Evolutionary conservation across 164 flowering plant species (phyloP).

Genomic region (Stephania japonica): DNA sequence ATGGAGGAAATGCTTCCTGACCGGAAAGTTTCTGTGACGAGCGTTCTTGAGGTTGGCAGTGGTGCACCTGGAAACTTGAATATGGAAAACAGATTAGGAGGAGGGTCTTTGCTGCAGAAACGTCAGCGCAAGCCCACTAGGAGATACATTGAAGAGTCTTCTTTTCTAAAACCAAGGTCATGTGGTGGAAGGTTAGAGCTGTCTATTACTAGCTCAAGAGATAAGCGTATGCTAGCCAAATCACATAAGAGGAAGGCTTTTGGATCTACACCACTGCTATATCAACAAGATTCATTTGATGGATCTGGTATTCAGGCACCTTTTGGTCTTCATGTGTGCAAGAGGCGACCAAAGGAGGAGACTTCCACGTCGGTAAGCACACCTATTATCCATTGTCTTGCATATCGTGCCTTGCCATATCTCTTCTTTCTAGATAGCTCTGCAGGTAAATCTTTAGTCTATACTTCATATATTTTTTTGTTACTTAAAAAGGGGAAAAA

Average conservation of each 20-base stretch:
- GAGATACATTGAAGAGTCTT: slow-evolving; percentile 63
- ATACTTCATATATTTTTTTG: neutral
- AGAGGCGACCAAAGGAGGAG: slow-evolving; percentile 33
- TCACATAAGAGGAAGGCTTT: slow-evolving; percentile 18
- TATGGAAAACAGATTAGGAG: slow-evolving; percentile 18
- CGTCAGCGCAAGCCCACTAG: slow-evolving; percentile 61
- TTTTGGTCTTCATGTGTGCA: slow-evolving; percentile 30
- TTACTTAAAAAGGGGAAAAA: neutral
- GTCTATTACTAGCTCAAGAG: slow-evolving; percentile 15
- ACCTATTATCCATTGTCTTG: neutral
- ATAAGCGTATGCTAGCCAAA: slow-evolving; percentile 21
- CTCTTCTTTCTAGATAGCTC: neutral
- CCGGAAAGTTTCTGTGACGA: slow-evolving; percentile 14
- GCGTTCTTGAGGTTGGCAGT: slow-evolving; percentile 17
- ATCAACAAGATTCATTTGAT: slow-evolving; percentile 26
- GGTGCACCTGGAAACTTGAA: slow-evolving; percentile 10
- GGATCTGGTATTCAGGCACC: slow-evolving; percentile 51
- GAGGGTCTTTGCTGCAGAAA: slow-evolving; percentile 26
- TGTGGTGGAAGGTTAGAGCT: slow-evolving; percentile 19
- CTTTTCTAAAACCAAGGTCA: slow-evolving; percentile 25
- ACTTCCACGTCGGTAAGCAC: slow-evolving; percentile 20
- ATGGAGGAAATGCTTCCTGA: slow-evolving; percentile 4
- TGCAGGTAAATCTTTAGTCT: neutral
- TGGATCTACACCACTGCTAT: slow-evolving; percentile 12
- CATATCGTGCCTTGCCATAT: neutral